Evolutionary conservation across 2,329 filamentous ascomycete species (phyloP), one percentile per base, ranked within the genome.

Genomic region (Curvularia spicifera): DNA sequence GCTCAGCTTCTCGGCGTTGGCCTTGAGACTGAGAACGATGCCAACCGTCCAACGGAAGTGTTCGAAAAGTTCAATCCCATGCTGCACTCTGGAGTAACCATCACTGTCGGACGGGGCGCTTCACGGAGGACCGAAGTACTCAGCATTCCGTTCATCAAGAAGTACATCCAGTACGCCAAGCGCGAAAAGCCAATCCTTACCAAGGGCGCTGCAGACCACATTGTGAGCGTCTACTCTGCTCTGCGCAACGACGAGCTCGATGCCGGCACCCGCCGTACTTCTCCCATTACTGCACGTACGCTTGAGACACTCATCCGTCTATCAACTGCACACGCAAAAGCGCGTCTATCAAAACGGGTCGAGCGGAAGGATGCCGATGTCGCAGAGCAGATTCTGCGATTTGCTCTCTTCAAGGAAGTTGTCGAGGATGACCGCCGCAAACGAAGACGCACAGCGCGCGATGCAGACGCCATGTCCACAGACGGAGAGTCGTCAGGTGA

Each of bases 131-230:
- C 91, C 5, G 93, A 97, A 76, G 91, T 99, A 13, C 82, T 99
- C 53, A 96, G 91, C 79, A 97, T 99, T 60, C 91, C 93, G 0
- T 99, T 99, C 79, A 93, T 99, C 83, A 99, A 99, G 82, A 99
- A 99, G 80, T 99, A 97, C 78, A 96, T 99, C 45, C 95, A 99
- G 75, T 99, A 99, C 77, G 93, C 95, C 64, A 99, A 99, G 81
- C 90, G 87, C 35, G 84, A 95, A 73, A 96, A 93, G 84, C 95
- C 95, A 0, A 82, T 96, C 40, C 82, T 99, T 61, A 97, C 93
- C 0, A 92, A 95, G 73, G 92, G 92, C 44, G 94, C 95, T 5
- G 91, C 93, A 10, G 92, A 97, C 68, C 91, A 96, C 63, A 96
- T 99, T 71, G 89, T 93, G 37, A 86, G 91, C 31, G 91, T 93